Conservation (phyloP, 345 rosid genomes). For the Citrus unshiu region DNA sequence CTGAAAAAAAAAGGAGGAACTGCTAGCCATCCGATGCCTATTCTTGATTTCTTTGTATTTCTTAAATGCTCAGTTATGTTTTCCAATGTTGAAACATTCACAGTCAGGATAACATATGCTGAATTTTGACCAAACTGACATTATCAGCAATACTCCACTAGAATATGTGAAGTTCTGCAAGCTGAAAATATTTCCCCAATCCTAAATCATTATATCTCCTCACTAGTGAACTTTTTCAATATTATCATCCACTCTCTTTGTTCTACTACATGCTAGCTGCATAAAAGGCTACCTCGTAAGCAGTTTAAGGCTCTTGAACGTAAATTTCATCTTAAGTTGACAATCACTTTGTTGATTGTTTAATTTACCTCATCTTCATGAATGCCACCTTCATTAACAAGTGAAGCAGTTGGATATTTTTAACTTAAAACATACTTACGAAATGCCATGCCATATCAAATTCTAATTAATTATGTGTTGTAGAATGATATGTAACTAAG, state of each 20-base stretch:
- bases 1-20: neutral
- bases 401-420: neutral
- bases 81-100: neutral
- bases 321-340: neutral
- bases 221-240: neutral
- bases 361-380: neutral
- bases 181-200: neutral
- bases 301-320: neutral
- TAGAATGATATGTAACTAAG: neutral
- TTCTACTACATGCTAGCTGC: neutral
- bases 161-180: neutral
- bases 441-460: neutral
- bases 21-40: neutral
- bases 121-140: neutral
- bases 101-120: neutral
- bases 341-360: neutral
- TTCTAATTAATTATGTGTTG: neutral
- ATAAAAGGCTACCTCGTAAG: neutral
- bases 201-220: neutral
- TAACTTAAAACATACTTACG: neutral
- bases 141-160: neutral
- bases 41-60: neutral
- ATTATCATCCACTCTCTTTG: neutral
- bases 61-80: neutral
- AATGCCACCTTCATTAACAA: neutral